Conservation (phyloP, 179 eudicot species). For the Patellifolia procumbens region DNA sequence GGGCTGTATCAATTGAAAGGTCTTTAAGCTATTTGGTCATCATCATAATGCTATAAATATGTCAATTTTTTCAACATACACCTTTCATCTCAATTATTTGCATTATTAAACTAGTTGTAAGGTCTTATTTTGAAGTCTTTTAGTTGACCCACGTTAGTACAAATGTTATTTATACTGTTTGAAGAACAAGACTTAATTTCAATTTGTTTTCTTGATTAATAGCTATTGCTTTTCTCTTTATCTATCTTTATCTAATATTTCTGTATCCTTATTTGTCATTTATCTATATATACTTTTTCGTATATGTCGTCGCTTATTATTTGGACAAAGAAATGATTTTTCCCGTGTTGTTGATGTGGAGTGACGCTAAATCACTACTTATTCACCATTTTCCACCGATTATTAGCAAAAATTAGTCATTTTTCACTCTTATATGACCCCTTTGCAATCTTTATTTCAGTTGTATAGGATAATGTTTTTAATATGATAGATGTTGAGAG, state of each 20-base stretch:
- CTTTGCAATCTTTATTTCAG: too few species aligned
- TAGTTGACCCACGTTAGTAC: slow-evolving; percentile 17
- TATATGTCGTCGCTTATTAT: too few species aligned
- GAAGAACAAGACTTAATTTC: not conserved
- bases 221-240: not conserved
- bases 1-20: slow-evolving; percentile 19
- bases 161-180: not conserved
- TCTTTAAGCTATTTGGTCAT: slow-evolving; percentile 24
- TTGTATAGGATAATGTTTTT: too few species aligned
- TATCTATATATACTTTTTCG: too few species aligned
- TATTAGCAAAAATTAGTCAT: too few species aligned
- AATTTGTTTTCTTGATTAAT: not conserved
- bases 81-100: slow-evolving; percentile 15
- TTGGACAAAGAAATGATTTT: too few species aligned
- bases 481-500: too few species aligned
- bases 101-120: slow-evolving; percentile 24
- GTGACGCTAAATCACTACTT: too few species aligned
- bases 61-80: slow-evolving; percentile 9
- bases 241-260: not conserved
- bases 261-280: too few species aligned
- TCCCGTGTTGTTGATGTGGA: too few species aligned
- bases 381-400: too few species aligned
- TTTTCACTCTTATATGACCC: too few species aligned
- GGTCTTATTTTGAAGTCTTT: slow-evolving; percentile 27
- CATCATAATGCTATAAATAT: slow-evolving; percentile 13